These are phyloP conservation scores for Pichia rugopelliculosa DNA, from an alignment of 805 yeast species.

Conservation along the genomic window DNA sequence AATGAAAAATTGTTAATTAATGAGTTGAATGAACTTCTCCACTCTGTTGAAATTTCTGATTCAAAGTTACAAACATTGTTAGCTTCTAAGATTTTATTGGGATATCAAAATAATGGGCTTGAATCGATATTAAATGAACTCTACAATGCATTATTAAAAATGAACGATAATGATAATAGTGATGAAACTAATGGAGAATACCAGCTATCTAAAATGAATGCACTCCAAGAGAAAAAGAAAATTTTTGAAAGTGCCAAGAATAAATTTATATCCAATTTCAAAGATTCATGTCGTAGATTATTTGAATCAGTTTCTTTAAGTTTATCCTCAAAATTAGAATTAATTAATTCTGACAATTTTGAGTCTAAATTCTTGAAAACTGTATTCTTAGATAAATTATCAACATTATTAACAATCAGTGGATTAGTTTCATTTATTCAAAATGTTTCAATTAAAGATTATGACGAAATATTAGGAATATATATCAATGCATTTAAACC, in stretches of 20 bases:
- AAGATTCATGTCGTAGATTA: conserved; percentile 21
- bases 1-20: conserved; percentile 71
- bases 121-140: conserved; percentile 53
- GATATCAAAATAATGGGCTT: conserved; percentile 33
- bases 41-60: conserved; percentile 61
- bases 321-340: conserved; percentile 25
- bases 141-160: conserved; percentile 58
- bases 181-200: conserved; percentile 29
- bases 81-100: conserved; percentile 41
- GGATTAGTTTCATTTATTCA: conserved; percentile 53
- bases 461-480: conserved; percentile 32
- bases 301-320: conserved; percentile 23
- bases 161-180: conserved; percentile 36
- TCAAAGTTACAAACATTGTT: conserved; percentile 42
- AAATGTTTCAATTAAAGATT: conserved; percentile 44
- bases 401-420: conserved; percentile 37
- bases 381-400: conserved; percentile 24
- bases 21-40: conserved; percentile 60
- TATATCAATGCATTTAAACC: conserved; percentile 30
- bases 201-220: conserved; percentile 58
- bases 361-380: conserved; percentile 10
- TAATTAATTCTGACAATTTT: conserved; percentile 7
- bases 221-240: conserved; percentile 57
- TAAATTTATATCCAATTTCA: conserved; percentile 42
- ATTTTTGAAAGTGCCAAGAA: conserved; percentile 50